phyloP scores from a whole-genome alignment of 768 basidiomycete species.

The Vararia minispora region DNA sequence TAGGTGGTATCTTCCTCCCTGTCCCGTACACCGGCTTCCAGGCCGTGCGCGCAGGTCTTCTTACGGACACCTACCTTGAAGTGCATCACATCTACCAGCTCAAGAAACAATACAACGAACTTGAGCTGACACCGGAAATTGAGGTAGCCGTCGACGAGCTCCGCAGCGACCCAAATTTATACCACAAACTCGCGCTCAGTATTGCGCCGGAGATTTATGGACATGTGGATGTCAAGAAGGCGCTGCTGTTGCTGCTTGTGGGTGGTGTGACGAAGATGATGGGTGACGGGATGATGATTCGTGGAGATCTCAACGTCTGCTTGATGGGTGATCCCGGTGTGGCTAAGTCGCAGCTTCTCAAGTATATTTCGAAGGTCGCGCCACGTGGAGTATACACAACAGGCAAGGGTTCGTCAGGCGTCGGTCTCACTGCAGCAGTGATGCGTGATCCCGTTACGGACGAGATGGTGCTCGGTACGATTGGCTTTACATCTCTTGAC shows the following conservation, averaged over 20 bases:
- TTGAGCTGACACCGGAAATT: conserved; percentile 87
- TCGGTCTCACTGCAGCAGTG: conserved; percentile 96
- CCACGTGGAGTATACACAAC: conserved; percentile 98
- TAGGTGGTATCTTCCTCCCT: conserved; percentile 96
- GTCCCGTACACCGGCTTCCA: conserved; percentile 97
- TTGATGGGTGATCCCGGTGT: conserved; percentile 99
- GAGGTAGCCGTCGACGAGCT: conserved; percentile 57
- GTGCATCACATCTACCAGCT: conserved; percentile 83
- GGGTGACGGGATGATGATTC: conserved; percentile 97
- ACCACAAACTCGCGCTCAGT: conserved; percentile 79
- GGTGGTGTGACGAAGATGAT: conserved; percentile 94
- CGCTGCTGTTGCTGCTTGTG: conserved; percentile 80
- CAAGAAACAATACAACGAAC: conserved; percentile 94
- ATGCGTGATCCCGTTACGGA: conserved; percentile 99
- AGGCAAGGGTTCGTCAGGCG: conserved; percentile 96
- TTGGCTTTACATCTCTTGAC: conserved; percentile 2
- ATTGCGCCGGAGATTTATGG: conserved; percentile 99
- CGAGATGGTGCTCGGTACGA: conserved; percentile 95
- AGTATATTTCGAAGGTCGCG: conserved; percentile 98
- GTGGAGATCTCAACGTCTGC: conserved; percentile 95
- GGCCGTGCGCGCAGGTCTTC: conserved; percentile 89
- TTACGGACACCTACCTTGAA: conserved; percentile 97
- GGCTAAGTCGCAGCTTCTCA: conserved; percentile 92
- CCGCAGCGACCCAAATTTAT: conserved; percentile 66
- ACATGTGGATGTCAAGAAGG: conserved; percentile 95